phyloP scores from a whole-genome alignment of 2,329 filamentous ascomycete genomes.

The Xylaria sp. region DNA sequence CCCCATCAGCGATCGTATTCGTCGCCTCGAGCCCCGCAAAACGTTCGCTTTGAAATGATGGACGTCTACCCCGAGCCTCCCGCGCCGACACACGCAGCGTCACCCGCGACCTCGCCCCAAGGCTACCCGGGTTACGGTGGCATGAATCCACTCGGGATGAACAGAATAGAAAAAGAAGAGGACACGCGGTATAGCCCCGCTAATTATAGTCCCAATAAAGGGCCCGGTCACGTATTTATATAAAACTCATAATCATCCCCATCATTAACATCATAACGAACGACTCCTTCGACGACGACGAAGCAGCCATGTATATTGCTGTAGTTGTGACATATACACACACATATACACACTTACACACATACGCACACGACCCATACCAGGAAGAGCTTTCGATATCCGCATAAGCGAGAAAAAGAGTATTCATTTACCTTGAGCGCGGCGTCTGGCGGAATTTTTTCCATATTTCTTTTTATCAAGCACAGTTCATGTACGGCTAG shows the following conservation, averaged over 20 bases:
- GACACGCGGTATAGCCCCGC: conserved; percentile 38
- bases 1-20: conserved; percentile 67
- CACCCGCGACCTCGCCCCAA: conserved; percentile 13
- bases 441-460: conserved; percentile 33
- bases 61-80: conserved; percentile 50
- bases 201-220: conserved; percentile 40
- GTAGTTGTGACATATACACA: conserved; percentile 15
- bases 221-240: conserved; percentile 46
- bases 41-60: conserved; percentile 57
- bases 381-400: conserved; percentile 17
- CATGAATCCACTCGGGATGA: conserved; percentile 68
- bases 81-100: conserved; percentile 36
- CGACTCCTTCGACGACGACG: conserved; percentile 12
- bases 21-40: conserved; percentile 62
- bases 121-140: conserved; percentile 50
- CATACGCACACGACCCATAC: conserved; percentile 5
- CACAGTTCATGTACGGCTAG: conserved; percentile 18
- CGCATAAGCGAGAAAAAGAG: conserved; percentile 19
- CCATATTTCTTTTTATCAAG: conserved; percentile 7
- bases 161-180: conserved; percentile 59
- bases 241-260: conserved; percentile 29
- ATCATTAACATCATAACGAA: not conserved
- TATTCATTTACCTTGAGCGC: conserved; percentile 33
- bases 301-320: conserved; percentile 32
- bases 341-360: not conserved